Base-by-base conservation (phyloP, 106 monocot species). In the Phalaenopsis equestris region DNA sequence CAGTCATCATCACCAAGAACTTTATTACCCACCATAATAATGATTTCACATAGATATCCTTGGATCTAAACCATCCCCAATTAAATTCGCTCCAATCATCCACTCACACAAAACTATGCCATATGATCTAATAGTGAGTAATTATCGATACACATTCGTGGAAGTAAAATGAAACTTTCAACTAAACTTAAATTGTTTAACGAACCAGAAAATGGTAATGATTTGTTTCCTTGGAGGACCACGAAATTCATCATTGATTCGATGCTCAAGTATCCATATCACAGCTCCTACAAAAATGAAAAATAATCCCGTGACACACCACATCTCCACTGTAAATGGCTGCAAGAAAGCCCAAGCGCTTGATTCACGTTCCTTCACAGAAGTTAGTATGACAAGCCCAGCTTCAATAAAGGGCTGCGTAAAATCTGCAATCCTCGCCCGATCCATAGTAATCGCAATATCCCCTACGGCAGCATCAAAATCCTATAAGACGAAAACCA, bases 191-290 rank as follows among this genome's bases (percentile, higher is more conserved):
- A 73, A 74, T 0, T 42, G 41, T 45, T 19, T 18, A 36, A 76
- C 76, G 42, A 30, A 91, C 95, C 91, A 96, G 46, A 89, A 85
- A 3, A 91, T 76, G 19, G 95, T 96, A 70, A 77, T 79, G 2
- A 93, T 8, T 82, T 96, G 95, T 73, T 93, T 89, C 41, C 77
- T 88, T 4, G 89, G 95, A 39, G 95, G 84, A 23, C 95, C 93
- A 80, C 91, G 95, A 77, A 93, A 93, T 64, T 96, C 91, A 81
- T 93, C 89, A 78, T 96, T 96, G 48, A 88, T 79, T 75, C 93
- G 81, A 77, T 96, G 95, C 80, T 96, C 95, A 41, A 96, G 87
- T 84, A 96, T 85, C 95, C 95, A 96, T 12, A 96, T 75, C 57
- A 91, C 93, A 5, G 75, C 78, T 84, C 95, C 95, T 67, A 91